phyloP scores from a whole-genome alignment of 345 rosid genomes.

The Brassica juncea region DNA sequence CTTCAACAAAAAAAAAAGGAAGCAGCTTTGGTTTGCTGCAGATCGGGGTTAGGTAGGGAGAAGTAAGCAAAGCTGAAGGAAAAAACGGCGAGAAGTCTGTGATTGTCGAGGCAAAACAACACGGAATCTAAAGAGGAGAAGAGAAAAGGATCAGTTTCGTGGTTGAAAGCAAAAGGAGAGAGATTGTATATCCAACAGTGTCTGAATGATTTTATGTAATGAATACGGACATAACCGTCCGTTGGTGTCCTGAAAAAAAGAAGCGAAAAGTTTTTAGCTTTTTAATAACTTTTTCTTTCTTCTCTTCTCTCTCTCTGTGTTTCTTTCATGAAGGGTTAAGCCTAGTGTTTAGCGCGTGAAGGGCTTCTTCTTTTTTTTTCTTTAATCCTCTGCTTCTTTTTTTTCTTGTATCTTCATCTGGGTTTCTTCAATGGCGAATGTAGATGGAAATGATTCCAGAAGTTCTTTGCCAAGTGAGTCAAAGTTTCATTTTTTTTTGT shows the following conservation, averaged over 20 bases:
- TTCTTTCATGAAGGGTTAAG: constrained; percentile 53
- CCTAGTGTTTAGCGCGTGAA: constrained; percentile 36
- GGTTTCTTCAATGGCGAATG: constrained; percentile 50
- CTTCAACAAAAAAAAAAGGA: constrained; percentile 21
- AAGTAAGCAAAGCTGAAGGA: neutral
- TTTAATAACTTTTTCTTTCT: constrained; percentile 3
- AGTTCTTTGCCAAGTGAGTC: constrained; percentile 49
- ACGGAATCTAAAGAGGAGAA: constrained; percentile 31
- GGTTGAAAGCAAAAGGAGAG: neutral
- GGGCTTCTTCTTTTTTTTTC: neutral
- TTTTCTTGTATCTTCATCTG: constrained; percentile 17
- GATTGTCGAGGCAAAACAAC: constrained; percentile 26
- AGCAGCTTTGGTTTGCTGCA: constrained; percentile 32
- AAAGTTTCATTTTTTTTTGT: neutral
- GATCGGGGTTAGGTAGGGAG: constrained; percentile 28
- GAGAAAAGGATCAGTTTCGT: constrained; percentile 34
- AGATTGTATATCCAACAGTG: constrained; percentile 29
- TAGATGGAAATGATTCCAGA: constrained; percentile 40
- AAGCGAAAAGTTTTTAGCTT: constrained; percentile 9
- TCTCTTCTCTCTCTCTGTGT: constrained; percentile 42
- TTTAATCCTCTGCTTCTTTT: neutral
- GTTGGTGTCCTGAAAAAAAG: constrained; percentile 11
- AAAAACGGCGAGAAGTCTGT: constrained; percentile 38
- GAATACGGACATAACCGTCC: constrained; percentile 39
- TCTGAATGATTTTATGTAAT: constrained; percentile 37